phyloP scores from a whole-genome alignment of 2,329 filamentous ascomycete species.

The Colletotrichum sojae region DNA sequence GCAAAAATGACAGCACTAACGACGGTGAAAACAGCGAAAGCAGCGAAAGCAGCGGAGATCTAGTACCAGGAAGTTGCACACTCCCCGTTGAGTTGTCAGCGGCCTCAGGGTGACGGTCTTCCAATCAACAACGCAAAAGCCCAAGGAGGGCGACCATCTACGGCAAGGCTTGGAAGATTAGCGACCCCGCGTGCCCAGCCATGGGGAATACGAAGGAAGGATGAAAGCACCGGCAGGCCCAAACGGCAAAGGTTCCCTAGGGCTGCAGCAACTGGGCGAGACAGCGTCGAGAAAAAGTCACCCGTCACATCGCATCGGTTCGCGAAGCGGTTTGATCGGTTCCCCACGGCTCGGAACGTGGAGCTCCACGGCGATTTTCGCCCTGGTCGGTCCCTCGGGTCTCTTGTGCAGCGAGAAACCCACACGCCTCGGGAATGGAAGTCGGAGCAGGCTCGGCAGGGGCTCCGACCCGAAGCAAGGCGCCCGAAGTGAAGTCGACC shows the following conservation, averaged over 20 bases:
- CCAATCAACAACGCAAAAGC: too few relatives aligned
- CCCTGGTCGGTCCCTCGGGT: slow-evolving; percentile 1
- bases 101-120: too few relatives aligned
- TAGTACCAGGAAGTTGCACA: too few relatives aligned
- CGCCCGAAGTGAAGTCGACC: slow-evolving; percentile 2
- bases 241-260: slow-evolving; percentile 1
- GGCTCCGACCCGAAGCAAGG: slow-evolving; percentile 34
- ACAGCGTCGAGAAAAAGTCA: background rate
- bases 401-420: slow-evolving; percentile 13
- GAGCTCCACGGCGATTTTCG: slow-evolving; percentile 27
- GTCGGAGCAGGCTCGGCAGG: slow-evolving; percentile 29
- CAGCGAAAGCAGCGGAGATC: too few relatives aligned
- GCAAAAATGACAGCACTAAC: too few relatives aligned
- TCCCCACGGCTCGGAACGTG: slow-evolving; percentile 31
- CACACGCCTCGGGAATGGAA: slow-evolving; percentile 16
- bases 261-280: background rate
- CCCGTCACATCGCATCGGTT: background rate
- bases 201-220: slow-evolving; percentile 5
- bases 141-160: background rate
- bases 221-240: background rate
- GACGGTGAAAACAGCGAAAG: too few relatives aligned
- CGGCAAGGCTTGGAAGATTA: slow-evolving; percentile 4
- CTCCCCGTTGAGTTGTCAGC: too few relatives aligned
- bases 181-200: background rate
- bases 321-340: background rate